Base-by-base conservation (phyloP, 2,329 filamentous ascomycete species). In the Penicillium corylophilum region DNA sequence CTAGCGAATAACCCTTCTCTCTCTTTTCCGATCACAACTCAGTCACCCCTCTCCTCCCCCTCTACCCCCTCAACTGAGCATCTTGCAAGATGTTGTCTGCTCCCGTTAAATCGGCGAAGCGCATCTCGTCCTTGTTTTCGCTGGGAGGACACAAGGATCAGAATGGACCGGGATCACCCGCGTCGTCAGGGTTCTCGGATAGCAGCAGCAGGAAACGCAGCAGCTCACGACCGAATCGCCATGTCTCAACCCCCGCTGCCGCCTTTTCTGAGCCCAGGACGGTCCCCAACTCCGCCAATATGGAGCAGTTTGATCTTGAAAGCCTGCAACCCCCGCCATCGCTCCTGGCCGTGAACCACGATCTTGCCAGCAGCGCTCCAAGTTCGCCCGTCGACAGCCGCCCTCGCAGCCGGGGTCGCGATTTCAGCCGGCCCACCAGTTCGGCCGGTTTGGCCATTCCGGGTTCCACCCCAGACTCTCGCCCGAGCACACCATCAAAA, bases 121-220 rank as follows among this genome's bases (percentile, higher is more conserved):
- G 74, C 52, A 73, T 77, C 51, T 75, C 74, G 10, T 77, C 74
- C 33, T 67, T 77, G 41, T 76, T 77, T 53, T 75, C 73, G 6
- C 52, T 75, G 53, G 65, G 70, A 12, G 69, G 69, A 20, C 61
- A 67, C 35, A 71, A 72, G 54, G 71, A 73, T 45, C 55, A 57
- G 16, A 64, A 65, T 28, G 56, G 61, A 36, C 64, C 69, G 1
- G 60, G 61, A 2, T 71, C 70, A 8, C 62, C 67, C 16, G 55
- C 28, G 13, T 57, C 60, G n/a, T 54, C 64, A 8, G 47, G 54
- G 9, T 50, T 56, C 13, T 54, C 65, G 42, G 54, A 46, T 31
- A 44, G 54, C 39, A 42, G 60, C 55, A 35, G 66, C 53, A 61
- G 60, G 22, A 63, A 53, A 40, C 63, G 63, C 47, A 71, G 64